A percentile compares a stretch with the other conserved stretches of the same genome.
Conservation (phyloP, 805 yeast species). For the Candida montana region DNA sequence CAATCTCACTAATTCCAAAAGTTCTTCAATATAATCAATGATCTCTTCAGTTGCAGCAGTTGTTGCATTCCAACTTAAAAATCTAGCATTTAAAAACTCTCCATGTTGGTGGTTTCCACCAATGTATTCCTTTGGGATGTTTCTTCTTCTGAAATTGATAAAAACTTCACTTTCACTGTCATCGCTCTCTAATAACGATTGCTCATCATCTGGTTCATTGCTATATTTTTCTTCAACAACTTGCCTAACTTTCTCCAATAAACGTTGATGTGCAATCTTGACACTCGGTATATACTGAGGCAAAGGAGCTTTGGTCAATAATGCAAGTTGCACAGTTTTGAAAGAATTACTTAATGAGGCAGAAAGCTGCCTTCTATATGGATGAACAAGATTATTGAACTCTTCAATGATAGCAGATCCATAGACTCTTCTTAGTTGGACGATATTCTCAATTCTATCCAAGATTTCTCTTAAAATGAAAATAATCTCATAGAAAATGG, state of each 20-base stretch:
- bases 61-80: constrained; percentile 48
- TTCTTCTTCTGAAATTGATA: constrained; percentile 10
- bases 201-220: background rate
- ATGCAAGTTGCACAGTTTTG: constrained; percentile 39
- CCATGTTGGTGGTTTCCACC: constrained; percentile 22
- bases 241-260: constrained; percentile 38
- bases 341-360: constrained; percentile 35
- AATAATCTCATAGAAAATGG: constrained; percentile 39
- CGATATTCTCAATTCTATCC: constrained; percentile 43
- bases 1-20: constrained; percentile 35
- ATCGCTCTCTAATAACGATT: constrained; percentile 13
- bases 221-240: constrained; percentile 27
- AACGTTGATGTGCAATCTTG: constrained; percentile 40
- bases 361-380: constrained; percentile 40
- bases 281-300: constrained; percentile 49
- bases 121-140: background rate
- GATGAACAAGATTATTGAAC: constrained; percentile 32
- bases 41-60: constrained; percentile 45
- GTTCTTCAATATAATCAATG: constrained; percentile 44
- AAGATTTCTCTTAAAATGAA: constrained; percentile 40
- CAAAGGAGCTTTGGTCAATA: constrained; percentile 39
- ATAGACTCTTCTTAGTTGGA: constrained; percentile 34
- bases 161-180: constrained; percentile 23
- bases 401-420: constrained; percentile 45
- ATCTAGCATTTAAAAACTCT: constrained; percentile 31